Percentiles rank a stretch among this genome's conserved stretches.
Conservation (phyloP, 257 asterid genomes). For the Salvia splendens region DNA sequence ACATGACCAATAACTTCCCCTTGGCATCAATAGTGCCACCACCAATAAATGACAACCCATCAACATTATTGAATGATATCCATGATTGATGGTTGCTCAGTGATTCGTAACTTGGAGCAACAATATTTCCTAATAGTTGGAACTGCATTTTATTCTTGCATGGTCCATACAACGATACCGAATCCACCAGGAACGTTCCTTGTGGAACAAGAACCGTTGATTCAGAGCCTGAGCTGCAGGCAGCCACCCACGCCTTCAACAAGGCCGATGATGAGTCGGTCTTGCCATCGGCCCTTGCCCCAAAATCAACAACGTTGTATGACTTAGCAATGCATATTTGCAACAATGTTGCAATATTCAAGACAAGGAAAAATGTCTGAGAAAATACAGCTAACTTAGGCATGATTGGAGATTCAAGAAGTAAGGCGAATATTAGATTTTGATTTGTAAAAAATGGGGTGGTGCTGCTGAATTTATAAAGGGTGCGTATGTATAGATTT, state of each 20-base stretch:
- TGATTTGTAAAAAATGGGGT: background rate
- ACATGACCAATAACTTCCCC: background rate
- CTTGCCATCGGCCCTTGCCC: background rate
- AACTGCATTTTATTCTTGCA: background rate
- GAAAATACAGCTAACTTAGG: background rate
- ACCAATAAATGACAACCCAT: background rate
- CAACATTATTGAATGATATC: background rate
- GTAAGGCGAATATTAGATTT: background rate
- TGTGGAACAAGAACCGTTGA: background rate
- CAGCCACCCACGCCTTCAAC: background rate
- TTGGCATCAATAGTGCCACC: slow-evolving; percentile 9
- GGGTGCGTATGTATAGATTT: too few relatives aligned
- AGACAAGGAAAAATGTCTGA: background rate
- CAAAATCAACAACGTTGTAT: background rate
- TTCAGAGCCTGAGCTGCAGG: background rate
- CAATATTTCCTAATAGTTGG: background rate
- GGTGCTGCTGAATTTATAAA: background rate
- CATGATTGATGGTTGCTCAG: background rate
- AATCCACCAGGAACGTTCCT: background rate
- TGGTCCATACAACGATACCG: background rate
- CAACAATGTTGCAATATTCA: background rate
- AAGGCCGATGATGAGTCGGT: slow-evolving; percentile 10
- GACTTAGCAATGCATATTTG: background rate
- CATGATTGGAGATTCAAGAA: background rate
- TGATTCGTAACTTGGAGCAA: background rate